phyloP scores from a whole-genome alignment of 2,329 filamentous ascomycete genomes.

The Xylariales sp. region DNA sequence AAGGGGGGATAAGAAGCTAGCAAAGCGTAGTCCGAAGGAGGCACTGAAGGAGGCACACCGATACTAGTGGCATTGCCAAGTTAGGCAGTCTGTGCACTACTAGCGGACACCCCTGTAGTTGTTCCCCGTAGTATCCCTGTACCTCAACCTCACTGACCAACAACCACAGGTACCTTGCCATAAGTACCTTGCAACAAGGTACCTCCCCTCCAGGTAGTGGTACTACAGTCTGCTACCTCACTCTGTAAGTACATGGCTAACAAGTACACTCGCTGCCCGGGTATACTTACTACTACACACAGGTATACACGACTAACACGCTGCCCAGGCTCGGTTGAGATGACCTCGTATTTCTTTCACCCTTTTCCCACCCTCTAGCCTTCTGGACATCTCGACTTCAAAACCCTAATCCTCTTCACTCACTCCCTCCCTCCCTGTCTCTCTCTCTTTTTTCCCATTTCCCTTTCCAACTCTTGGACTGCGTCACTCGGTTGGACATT shows the following conservation, averaged over 20 bases:
- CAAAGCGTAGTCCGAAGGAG: too few species aligned
- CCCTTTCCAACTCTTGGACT: constrained; percentile 24
- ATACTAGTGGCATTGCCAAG: constrained; percentile 26
- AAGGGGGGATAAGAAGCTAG: neutral
- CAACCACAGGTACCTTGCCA: too few species aligned
- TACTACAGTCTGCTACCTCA: too few species aligned
- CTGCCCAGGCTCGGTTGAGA: constrained; percentile 30
- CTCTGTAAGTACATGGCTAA: too few species aligned
- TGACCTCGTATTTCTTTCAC: constrained; percentile 40
- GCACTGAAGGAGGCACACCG: constrained; percentile 12
- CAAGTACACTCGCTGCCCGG: too few species aligned
- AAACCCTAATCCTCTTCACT: constrained; percentile 14
- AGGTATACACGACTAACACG: neutral
- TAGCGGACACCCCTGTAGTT: neutral
- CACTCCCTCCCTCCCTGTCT: constrained; percentile 18
- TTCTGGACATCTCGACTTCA: constrained; percentile 27
- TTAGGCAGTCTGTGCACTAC: neutral
- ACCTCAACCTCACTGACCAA: too few species aligned
- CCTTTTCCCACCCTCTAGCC: constrained; percentile 36
- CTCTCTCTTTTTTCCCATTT: constrained; percentile 35
- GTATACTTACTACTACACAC: too few species aligned
- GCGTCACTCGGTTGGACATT: constrained; percentile 37
- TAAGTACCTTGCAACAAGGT: too few species aligned
- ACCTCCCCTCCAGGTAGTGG: too few species aligned
- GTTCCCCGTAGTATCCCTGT: too few species aligned